These are phyloP conservation scores for Picochlorum sp. DNA, from an alignment of 139 green algal genomes.

Conservation along the genomic window DNA sequence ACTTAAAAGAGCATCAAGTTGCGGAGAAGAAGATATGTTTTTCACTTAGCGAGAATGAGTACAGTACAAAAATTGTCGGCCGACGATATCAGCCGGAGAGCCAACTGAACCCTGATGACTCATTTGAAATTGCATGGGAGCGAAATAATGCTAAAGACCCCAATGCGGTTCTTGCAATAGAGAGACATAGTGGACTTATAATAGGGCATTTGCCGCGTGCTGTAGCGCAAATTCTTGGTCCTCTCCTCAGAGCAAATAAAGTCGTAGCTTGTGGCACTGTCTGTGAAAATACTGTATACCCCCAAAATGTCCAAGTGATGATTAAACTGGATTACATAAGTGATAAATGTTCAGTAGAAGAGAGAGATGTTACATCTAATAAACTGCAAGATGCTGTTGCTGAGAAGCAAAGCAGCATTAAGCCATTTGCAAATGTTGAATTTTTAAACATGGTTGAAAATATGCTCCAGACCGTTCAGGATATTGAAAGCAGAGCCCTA, in stretches of 20 bases:
- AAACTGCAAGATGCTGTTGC: too few species aligned
- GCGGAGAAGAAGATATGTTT: too few species aligned
- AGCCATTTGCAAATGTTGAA: too few species aligned
- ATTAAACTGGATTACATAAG: too few species aligned
- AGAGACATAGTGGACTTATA: neutral
- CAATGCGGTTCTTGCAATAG: neutral
- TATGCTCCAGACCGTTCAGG: too few species aligned
- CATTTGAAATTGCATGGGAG: neutral
- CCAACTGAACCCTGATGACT: neutral
- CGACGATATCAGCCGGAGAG: neutral
- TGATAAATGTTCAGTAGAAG: too few species aligned
- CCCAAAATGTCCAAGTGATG: neutral
- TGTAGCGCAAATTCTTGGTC: slow-evolving; percentile 26
- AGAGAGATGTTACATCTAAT: too few species aligned
- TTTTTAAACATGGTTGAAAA: too few species aligned
- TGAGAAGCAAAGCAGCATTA: too few species aligned
- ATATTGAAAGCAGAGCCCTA: too few species aligned
- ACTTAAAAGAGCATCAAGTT: too few species aligned
- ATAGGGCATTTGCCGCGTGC: slow-evolving; percentile 38
- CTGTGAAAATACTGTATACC: slow-evolving; percentile 4
- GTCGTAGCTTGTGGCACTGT: slow-evolving; percentile 9
- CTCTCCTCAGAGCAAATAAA: slow-evolving; percentile 16
- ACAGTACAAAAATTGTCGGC: neutral
- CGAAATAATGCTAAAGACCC: neutral
- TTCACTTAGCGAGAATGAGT: too few species aligned